phyloP scores from a whole-genome alignment of 2,329 filamentous ascomycete species.

The Ustilaginoidea virens region DNA sequence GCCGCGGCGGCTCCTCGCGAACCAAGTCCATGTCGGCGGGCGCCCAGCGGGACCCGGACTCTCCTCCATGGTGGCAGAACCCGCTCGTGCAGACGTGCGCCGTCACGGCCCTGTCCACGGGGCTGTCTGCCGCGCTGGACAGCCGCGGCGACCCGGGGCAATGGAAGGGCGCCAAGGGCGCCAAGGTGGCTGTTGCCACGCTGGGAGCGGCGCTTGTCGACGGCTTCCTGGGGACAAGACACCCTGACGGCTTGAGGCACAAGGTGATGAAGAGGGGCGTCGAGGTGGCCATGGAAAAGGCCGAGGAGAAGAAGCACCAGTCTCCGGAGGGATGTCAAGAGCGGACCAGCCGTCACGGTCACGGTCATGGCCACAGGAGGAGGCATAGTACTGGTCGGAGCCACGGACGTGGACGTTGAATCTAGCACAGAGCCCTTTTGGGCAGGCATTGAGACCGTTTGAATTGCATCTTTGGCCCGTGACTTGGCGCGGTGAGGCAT shows the following conservation, averaged over 20 bases:
- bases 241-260: conserved; percentile 11
- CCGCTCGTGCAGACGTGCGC: conserved; percentile 24
- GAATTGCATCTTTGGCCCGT: no score
- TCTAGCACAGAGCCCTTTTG: not conserved
- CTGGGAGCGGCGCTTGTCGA: conserved; percentile 32
- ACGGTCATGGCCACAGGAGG: not conserved
- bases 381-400: not conserved
- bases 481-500: no score
- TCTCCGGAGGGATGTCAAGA: no score
- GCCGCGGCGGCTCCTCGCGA: no score
- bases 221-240: conserved; percentile 24
- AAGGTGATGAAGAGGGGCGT: conserved; percentile 4
- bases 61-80: conserved; percentile 22
- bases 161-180: conserved; percentile 33
- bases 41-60: no score
- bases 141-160: conserved; percentile 27
- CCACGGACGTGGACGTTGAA: not conserved
- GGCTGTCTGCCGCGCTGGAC: conserved; percentile 30
- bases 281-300: conserved; percentile 5
- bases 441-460: conserved; percentile 2
- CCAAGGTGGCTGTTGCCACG: conserved; percentile 31
- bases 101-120: conserved; percentile 29
- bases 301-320: conserved; percentile 5
- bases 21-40: no score
- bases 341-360: no score